Base-by-base conservation (phyloP, 805 yeast genomes). In the Candida arabinofermentans region DNA sequence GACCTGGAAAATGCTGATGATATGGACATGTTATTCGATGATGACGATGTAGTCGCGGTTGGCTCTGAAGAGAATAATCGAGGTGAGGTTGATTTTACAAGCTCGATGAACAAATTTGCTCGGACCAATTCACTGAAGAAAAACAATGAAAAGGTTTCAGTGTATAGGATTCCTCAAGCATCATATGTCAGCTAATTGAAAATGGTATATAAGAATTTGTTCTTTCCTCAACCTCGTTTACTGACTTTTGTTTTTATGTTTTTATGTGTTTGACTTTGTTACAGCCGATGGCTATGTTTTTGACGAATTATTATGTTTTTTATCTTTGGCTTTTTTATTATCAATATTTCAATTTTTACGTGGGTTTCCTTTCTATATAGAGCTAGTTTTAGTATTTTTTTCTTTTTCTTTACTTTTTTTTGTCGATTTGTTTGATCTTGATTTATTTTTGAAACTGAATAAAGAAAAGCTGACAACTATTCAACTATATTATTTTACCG, bases 1-100 rank as follows among this genome's bases (percentile, higher is more conserved):
- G 42, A 29, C 17, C 22, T 27, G 3, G 38, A 41, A 12, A 23
- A 40, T 14, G 36, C 43, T 3, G 49, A 42, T 19, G 53, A 48
- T 18, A 8, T 43, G 27, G 53, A 43, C 21, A 46, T 46, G 24
- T 29, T 51, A 24, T 53, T 53, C 43, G 57, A 50, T 36, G 44
- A 39, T 30, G 51, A 42, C 21, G 46, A 39, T 30, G 51, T 40
- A 19, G 46, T 34, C 36, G 42, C 34, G n/a, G 36, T 23, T 33
- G 24, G 32, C 14, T 29, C 32, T 14, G 32, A 16, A 10, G 32
- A 29, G 6, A 10, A 21, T 32, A 33, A 16, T 10, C n/a, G 30
- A 3, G 36, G 32, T 18, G 35, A 29, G 4, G 36, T 19, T 2
- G 36, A 21, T 29, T 29, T 29, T 19, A 29, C 32, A 5, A 29